A percentile compares a stretch with the other conserved stretches of the same genome.
Conservation (phyloP, 192 early-diverging fungal genomes). For the Ambispora gerdemannii region DNA sequence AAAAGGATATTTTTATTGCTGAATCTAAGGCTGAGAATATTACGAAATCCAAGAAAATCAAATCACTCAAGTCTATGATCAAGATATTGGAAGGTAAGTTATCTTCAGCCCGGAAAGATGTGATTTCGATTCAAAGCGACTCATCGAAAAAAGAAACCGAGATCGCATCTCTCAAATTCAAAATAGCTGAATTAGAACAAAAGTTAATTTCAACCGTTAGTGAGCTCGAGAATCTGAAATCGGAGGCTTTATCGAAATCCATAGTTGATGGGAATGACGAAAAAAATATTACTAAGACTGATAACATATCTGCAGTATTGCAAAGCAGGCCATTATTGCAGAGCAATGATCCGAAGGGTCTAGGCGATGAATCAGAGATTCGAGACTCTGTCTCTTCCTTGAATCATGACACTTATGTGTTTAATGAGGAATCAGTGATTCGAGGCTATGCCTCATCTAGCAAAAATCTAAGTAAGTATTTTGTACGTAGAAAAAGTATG, state of each 20-base stretch:
- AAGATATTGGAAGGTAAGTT: conserved; percentile 14
- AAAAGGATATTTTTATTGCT: conserved; percentile 11
- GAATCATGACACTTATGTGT: no score
- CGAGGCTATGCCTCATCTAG: not conserved
- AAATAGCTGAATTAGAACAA: not conserved
- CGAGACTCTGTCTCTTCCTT: no score
- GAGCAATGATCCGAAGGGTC: no score
- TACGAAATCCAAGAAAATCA: conserved; percentile 1
- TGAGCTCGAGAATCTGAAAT: conserved; percentile 4
- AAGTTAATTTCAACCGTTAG: not conserved
- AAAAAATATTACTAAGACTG: not conserved
- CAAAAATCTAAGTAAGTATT: not conserved
- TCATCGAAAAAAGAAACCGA: not conserved
- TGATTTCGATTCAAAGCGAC: not conserved
- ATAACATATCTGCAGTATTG: conserved; percentile 1
- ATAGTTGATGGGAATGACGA: not conserved
- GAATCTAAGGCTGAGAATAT: conserved; percentile 11
- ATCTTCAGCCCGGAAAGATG: conserved; percentile 11
- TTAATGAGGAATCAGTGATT: no score
- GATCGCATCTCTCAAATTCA: not conserved
- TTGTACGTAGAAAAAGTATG: not conserved
- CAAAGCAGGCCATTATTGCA: no score
- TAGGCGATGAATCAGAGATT: no score
- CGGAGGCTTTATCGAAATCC: not conserved
- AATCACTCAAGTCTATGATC: conserved; percentile 1